Conservation (phyloP, 176 grass and related monocot genomes). For the Dendrocalamus sinicus region DNA sequence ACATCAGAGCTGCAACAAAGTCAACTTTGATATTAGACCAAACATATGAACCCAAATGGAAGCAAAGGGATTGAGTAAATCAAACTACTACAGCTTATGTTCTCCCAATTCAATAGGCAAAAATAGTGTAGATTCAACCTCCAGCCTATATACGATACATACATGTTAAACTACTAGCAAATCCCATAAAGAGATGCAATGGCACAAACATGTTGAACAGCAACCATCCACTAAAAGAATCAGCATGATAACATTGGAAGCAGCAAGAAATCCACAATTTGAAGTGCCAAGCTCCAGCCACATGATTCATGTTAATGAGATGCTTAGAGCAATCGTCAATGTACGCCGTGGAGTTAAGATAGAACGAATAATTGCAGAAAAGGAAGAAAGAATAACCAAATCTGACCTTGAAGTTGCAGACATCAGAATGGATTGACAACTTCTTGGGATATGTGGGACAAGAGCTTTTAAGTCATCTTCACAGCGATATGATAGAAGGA, state of each 20-base stretch:
- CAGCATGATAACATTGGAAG: neutral
- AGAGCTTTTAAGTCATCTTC: conserved; percentile 90
- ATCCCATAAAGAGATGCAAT: conserved; percentile 20
- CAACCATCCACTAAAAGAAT: conserved; percentile 6
- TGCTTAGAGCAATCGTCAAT: neutral
- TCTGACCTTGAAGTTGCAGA: conserved; percentile 95
- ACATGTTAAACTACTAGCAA: conserved; percentile 4
- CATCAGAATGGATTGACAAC: conserved; percentile 94
- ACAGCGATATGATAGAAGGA: conserved; percentile 90
- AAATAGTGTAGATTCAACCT: conserved; percentile 6
- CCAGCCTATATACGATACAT: neutral
- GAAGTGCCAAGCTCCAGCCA: neutral
- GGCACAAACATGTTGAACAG: conserved; percentile 10
- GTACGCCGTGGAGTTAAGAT: conserved; percentile 1
- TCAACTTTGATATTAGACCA: conserved; percentile 28
- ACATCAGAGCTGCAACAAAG: conserved; percentile 68
- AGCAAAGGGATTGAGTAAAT: conserved; percentile 10
- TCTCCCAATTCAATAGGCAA: neutral
- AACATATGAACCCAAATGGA: conserved; percentile 30
- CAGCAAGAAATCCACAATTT: conserved; percentile 7
- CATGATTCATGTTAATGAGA: neutral
- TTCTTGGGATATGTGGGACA: conserved; percentile 74
- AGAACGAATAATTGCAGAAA: conserved; percentile 3
- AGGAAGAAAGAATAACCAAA: conserved; percentile 20
- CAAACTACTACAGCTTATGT: conserved; percentile 23